These are phyloP conservation scores for Wickerhamiella musiphila DNA, from an alignment of 805 yeast species.

Conservation along the genomic window DNA sequence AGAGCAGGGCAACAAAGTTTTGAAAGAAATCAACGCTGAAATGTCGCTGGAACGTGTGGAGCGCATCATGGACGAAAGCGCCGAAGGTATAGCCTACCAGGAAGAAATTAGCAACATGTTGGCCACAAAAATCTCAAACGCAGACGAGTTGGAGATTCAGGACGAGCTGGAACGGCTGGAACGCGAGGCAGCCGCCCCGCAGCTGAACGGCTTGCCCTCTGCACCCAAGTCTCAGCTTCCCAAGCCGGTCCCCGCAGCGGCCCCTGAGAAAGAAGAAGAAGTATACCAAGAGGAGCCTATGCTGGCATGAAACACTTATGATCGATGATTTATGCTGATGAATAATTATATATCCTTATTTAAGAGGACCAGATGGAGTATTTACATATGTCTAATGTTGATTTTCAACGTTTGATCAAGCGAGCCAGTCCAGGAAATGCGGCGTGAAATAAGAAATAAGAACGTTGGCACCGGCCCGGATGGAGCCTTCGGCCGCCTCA, in stretches of 20 bases:
- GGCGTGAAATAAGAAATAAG: conserved; percentile 90
- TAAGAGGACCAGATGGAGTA: neutral
- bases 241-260: neutral
- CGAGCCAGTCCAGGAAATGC: conserved; percentile 83
- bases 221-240: neutral
- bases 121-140: conserved; percentile 21
- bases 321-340: no score
- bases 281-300: neutral
- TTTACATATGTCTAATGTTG: neutral
- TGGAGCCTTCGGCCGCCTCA: conserved; percentile 78
- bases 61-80: conserved; percentile 62
- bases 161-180: conserved; percentile 13
- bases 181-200: neutral
- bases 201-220: neutral
- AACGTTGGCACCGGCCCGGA: conserved; percentile 90
- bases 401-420: neutral
- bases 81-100: conserved; percentile 66
- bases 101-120: conserved; percentile 29
- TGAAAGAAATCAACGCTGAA: conserved; percentile 61
- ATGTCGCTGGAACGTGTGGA: conserved; percentile 68
- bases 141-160: conserved; percentile 22
- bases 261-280: neutral
- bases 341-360: neutral
- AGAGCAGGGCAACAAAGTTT: conserved; percentile 60
- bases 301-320: no score